Percentiles rank a stretch among this genome's conserved stretches.
Conservation (phyloP, 257 asterid genomes). For the Solanum ossicruentum region DNA sequence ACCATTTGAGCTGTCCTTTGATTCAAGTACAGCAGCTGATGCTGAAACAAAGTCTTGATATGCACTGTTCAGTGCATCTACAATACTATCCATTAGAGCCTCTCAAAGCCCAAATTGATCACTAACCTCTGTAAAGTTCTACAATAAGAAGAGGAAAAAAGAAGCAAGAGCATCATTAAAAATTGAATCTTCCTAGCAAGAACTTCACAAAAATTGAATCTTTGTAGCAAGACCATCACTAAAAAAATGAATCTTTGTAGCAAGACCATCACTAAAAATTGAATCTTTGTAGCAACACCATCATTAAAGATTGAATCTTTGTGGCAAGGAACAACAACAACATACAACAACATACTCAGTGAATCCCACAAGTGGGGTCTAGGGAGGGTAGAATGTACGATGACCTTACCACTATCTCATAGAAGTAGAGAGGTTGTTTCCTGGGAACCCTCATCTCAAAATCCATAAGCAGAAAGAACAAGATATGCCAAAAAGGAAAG, state of each 20-base stretch:
- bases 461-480: no score
- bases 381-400: no score
- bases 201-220: not conserved
- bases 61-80: constrained; percentile 54
- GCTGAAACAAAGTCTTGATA: constrained; percentile 74
- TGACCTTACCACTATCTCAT: no score
- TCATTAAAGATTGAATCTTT: not conserved
- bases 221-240: not conserved
- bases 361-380: no score
- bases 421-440: no score
- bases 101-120: not conserved
- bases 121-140: not conserved
- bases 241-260: not conserved
- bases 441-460: no score
- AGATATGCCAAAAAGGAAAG: no score
- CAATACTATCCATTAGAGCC: constrained; percentile 57
- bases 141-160: not conserved
- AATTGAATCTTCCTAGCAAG: no score
- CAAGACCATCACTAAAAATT: no score
- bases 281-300: not conserved
- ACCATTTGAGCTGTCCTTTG: constrained; percentile 45
- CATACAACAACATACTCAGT: no score
- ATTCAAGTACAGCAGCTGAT: constrained; percentile 56
- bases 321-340: not conserved
- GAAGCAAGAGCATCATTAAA: not conserved